Evolutionary conservation across 1,284 basidiomycete genomes (phyloP).

Genomic region (Stygiomarasmius scandens): DNA sequence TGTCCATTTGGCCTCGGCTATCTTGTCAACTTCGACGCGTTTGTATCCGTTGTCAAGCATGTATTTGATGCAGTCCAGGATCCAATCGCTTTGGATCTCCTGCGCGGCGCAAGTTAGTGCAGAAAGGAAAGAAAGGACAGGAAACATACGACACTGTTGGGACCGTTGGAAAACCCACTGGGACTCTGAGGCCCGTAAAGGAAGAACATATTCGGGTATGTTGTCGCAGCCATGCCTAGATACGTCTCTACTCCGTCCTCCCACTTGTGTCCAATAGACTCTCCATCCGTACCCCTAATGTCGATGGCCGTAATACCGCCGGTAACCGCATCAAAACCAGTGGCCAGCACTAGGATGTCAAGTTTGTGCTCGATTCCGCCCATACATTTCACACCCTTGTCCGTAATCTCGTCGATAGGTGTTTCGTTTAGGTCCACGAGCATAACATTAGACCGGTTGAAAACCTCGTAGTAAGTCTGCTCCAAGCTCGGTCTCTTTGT

Average conservation of each 20-base stretch:
- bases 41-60: too few relatives aligned
- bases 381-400: constrained; percentile 19
- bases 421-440: constrained; percentile 26
- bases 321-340: constrained; percentile 29
- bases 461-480: constrained; percentile 23
- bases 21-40: too few relatives aligned
- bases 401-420: constrained; percentile 20
- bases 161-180: too few relatives aligned
- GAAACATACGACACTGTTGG: too few relatives aligned
- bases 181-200: too few relatives aligned
- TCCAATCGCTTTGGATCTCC: too few relatives aligned
- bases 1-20: too few relatives aligned
- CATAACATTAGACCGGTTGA: constrained; percentile 23
- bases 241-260: constrained; percentile 22
- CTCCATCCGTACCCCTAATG: constrained; percentile 24
- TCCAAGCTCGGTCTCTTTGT: background rate
- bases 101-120: too few relatives aligned
- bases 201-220: too few relatives aligned
- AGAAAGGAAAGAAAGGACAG: too few relatives aligned
- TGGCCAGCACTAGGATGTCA: constrained; percentile 25
- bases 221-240: constrained; percentile 20
- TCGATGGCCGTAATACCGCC: constrained; percentile 28
- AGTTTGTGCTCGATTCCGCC: constrained; percentile 24
- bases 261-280: constrained; percentile 25
- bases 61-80: too few relatives aligned